A percentile compares a stretch with the other conserved stretches of the same genome.
These are phyloP conservation scores for Cucurbitaria berberidis DNA, from an alignment of 2,329 filamentous ascomycete genomes.

Conservation along the genomic window DNA sequence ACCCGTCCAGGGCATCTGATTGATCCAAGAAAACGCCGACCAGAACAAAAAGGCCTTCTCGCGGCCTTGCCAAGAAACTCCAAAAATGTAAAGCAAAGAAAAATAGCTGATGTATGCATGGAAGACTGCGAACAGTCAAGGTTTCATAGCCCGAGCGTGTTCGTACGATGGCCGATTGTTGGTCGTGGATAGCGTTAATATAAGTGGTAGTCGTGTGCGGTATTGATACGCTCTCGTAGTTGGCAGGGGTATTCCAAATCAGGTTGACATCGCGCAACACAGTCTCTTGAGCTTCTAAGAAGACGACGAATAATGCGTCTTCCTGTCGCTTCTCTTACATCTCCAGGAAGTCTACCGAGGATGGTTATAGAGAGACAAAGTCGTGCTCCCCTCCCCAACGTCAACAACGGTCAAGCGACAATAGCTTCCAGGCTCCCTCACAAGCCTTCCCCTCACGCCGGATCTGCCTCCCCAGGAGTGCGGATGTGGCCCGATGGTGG, in stretches of 20 bases:
- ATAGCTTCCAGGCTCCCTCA: not conserved
- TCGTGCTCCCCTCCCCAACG: no score
- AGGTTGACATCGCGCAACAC: not conserved
- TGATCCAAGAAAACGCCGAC: not conserved
- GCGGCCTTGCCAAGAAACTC: conserved; percentile 1
- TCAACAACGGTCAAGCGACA: not conserved
- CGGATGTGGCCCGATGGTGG: conserved; percentile 6
- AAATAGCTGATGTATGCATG: not conserved
- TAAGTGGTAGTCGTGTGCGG: not conserved
- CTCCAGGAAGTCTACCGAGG: not conserved
- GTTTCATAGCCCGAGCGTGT: not conserved
- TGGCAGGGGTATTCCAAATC: not conserved
- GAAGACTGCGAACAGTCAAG: not conserved
- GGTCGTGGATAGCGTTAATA: not conserved
- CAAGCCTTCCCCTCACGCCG: not conserved
- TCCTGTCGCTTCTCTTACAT: not conserved
- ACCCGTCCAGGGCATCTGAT: not conserved
- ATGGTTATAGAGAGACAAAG: not conserved
- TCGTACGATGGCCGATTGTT: not conserved
- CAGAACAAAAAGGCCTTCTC: not conserved
- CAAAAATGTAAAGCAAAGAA: not conserved
- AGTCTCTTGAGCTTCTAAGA: not conserved
- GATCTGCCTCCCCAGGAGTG: conserved; percentile 13
- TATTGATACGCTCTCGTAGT: not conserved
- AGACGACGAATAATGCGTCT: not conserved